These are phyloP conservation scores for Quercus berberidifolia DNA, from an alignment of 306 rosid species.

Conservation along the genomic window DNA sequence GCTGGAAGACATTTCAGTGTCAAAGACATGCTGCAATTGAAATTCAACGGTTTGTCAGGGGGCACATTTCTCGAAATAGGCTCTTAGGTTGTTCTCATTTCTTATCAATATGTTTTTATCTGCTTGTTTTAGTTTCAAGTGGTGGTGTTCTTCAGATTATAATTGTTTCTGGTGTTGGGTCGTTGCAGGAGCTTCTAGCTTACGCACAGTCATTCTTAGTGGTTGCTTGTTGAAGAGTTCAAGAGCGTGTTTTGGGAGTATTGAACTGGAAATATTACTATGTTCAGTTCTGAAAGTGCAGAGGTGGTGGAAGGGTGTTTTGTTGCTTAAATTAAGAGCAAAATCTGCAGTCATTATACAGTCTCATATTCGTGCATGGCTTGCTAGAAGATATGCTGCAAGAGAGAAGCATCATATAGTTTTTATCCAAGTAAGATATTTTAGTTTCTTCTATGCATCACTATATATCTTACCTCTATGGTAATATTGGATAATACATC, in stretches of 20 bases:
- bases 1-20: constrained; percentile 37
- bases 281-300: constrained; percentile 68
- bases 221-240: constrained; percentile 27
- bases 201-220: constrained; percentile 12
- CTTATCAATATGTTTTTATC: background rate
- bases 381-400: constrained; percentile 48
- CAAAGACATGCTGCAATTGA: constrained; percentile 52
- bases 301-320: constrained; percentile 73
- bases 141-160: background rate
- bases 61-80: constrained; percentile 49
- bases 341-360: constrained; percentile 61
- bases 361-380: constrained; percentile 69
- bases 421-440: constrained; percentile 64
- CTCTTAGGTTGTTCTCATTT: constrained; percentile 54
- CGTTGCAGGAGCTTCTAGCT: constrained; percentile 45
- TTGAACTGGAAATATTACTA: constrained; percentile 41
- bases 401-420: constrained; percentile 39
- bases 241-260: constrained; percentile 25
- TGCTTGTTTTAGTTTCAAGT: constrained; percentile 1
- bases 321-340: constrained; percentile 38
- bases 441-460: constrained; percentile 1
- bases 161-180: constrained; percentile 10
- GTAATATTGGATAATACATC: background rate
- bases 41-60: constrained; percentile 72
- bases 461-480: background rate